Evolutionary conservation across 306 rosid species (phyloP), one percentile per base, ranked within the genome.

Genomic region (Acacia confusa): DNA sequence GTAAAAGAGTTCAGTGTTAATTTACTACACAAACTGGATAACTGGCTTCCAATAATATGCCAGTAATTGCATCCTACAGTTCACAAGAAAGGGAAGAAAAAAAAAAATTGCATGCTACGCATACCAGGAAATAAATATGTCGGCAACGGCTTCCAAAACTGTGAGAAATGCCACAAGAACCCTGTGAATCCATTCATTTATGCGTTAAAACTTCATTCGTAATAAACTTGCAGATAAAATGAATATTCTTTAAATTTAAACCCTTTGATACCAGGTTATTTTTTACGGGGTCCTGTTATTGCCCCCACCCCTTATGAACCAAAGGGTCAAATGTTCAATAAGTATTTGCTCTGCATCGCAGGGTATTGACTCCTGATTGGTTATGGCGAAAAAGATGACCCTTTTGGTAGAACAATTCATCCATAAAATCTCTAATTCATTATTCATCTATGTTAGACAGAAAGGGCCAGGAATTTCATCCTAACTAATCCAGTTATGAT

Each of bases 101-200:
- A 4, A 8, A n/a, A 55, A 9, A 55, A 73, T 11, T 38, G 40
- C 19, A 19, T 38, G 40, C 41, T 15, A 20, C 2, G 27, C 85
- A 50, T 85, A 95, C 99, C 99, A 92, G 67, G 97, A 86, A 48
- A 95, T 28, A 72, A 88, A 81, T 65, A 76, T 41, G 78, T 95
- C 99, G 19, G 91, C 90, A 55, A 89, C 19, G 48, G 79, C 88
- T 81, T 93, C 99, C 15, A 90, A 67, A 47, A 93, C 91, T 4
- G 96, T 89, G 28, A 95, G 77, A 61, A 89, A 48, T 15, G 99
- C 97, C 55, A 95, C 93, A 69, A 95, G 89, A 67, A 93, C 84
- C 99, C 99, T 95, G 91, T 84, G 81, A 25, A 77, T 75, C 12
- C 6, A 78, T 22, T 69, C 1, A 41, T 6, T 1, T 19, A 15